These are phyloP conservation scores for Phytophthora europaea DNA, from an alignment of 352 stramenopile genomes.

Conservation along the genomic window DNA sequence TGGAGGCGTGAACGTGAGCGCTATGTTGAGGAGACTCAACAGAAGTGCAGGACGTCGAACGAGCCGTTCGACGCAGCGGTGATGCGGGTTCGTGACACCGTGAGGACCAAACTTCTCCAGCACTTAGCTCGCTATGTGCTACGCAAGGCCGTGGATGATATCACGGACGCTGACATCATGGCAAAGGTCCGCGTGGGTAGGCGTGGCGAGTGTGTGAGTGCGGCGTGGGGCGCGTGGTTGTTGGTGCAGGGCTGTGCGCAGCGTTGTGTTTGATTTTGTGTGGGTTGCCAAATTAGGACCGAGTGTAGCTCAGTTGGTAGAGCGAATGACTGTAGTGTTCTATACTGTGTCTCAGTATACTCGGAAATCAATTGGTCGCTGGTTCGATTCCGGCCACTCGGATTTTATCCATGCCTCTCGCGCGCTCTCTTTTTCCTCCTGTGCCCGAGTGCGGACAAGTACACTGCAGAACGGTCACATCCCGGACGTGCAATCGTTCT, in stretches of 20 bases:
- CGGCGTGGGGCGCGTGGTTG: no score
- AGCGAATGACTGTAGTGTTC: no score
- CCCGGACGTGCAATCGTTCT: background rate
- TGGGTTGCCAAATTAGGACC: no score
- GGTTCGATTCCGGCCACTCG: no score
- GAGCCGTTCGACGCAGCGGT: constrained; percentile 27
- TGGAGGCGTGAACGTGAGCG: constrained; percentile 17
- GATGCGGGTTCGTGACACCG: constrained; percentile 3
- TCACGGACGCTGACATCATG: background rate
- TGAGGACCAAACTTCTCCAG: background rate
- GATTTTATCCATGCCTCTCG: no score
- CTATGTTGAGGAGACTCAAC: constrained; percentile 30
- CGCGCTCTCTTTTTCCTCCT: no score
- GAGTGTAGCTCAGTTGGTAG: no score
- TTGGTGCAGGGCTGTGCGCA: no score
- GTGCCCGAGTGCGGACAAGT: background rate
- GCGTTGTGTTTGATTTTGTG: no score
- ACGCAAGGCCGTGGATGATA: background rate
- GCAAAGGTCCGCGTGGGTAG: background rate
- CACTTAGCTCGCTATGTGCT: background rate
- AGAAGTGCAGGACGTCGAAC: constrained; percentile 22
- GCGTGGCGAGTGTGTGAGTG: no score
- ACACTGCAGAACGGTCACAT: background rate
- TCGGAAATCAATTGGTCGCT: no score
- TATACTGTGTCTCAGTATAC: no score